Evolutionary conservation across 2,329 filamentous ascomycete genomes (phyloP), one percentile per base, ranked within the genome.

Genomic region (Hypoxylon sp.): DNA sequence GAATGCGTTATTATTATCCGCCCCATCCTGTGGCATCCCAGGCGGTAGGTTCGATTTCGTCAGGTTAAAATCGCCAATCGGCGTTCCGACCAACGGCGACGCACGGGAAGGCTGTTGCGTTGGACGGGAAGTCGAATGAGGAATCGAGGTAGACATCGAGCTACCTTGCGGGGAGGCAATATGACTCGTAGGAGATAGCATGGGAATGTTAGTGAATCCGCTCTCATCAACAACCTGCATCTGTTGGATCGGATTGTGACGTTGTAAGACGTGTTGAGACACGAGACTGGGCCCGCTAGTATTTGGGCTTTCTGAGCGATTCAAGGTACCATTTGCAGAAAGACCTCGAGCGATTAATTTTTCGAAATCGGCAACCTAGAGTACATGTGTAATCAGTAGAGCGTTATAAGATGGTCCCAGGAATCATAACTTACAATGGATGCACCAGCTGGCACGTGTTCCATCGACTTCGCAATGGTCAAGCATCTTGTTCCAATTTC

Each of bases 401-500:
- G 3, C 13, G 44, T 26, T n/a, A 19, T 24, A 39, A 5, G 14
- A 61, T 54, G 35, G 17, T 55, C 33, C 5, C 5, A 33, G 9
- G 24, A 2, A 44, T 11, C 19, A 50, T 78, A 42, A 77, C 81
- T 78, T 76, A 83, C 81, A 63, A 84, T 86, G 1, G 82, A 82
- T 26, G 81, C 81, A 1, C 85, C 84, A 0, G 86, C 86, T 10
- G 84, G 82, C 11, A 86, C 83, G 2, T 83, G 80, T 33, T 84
- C 84, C 74, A 85, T 86, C 50, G 84, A 81, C 66, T 83, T 83
- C 14, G 86, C 83, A 5, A 86, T 83, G 13, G 83, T 81, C 11
- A 87, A 74, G 60, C 87, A 88, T 8, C 85, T 80, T n/a, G 78
- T 80, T 2, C 84, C 83, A 46, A 86, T 81, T 56, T 88, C 85